Conservation (phyloP, 2,329 filamentous ascomycete genomes). For the Phoma herbarum region DNA sequence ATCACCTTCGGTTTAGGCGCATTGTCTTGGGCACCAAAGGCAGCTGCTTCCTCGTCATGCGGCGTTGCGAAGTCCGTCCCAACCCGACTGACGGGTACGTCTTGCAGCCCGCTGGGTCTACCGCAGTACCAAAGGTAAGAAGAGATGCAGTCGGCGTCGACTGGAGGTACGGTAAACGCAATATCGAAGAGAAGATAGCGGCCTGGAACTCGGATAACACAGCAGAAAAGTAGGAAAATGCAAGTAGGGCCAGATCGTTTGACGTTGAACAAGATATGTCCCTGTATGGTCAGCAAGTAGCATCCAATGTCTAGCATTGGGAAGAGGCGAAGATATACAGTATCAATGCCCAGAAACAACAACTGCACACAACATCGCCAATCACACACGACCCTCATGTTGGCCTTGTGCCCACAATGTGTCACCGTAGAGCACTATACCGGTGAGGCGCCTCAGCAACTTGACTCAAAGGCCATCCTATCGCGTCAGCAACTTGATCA, state of each 20-base stretch:
- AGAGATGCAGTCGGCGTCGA: too few species aligned
- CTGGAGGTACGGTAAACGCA: neutral
- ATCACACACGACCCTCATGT: neutral
- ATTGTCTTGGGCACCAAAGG: too few species aligned
- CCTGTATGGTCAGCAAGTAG: neutral
- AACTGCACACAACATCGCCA: neutral
- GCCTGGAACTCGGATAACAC: too few species aligned
- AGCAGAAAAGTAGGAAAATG: neutral
- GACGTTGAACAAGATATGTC: too few species aligned
- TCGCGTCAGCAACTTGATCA: neutral
- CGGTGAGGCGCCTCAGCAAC: constrained; percentile 5
- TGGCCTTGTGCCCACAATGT: neutral
- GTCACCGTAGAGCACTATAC: neutral
- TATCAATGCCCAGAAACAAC: neutral
- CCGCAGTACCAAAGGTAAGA: too few species aligned
- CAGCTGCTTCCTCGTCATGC: too few species aligned
- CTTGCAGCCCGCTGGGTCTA: too few species aligned
- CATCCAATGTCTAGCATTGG: too few species aligned
- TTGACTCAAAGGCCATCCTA: neutral
- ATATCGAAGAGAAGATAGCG: neutral
- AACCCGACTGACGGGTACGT: too few species aligned
- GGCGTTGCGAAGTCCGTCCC: too few species aligned
- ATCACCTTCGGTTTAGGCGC: too few species aligned
- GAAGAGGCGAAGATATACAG: neutral
- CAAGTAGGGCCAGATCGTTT: neutral